Conservation (phyloP, 768 basidiomycete species). For the Astraeus odoratus region DNA sequence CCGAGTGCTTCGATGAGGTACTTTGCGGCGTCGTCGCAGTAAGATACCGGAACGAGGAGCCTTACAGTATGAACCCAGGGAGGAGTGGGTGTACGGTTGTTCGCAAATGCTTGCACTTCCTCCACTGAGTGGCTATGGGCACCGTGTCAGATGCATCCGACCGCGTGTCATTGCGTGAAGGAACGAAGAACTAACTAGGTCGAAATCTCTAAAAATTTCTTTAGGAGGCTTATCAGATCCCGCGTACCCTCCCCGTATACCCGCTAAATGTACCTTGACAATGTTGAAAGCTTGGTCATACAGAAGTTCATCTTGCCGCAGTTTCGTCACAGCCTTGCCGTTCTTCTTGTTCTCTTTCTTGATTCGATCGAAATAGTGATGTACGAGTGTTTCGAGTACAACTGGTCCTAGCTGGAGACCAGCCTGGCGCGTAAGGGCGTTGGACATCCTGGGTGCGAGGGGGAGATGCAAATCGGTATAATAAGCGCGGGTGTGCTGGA, state of each 20-base stretch:
- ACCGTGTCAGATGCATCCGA: neutral
- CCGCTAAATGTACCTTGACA: constrained; percentile 47
- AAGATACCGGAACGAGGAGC: constrained; percentile 64
- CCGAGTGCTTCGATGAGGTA: constrained; percentile 74
- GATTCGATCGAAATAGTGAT: constrained; percentile 73
- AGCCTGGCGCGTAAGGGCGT: constrained; percentile 54
- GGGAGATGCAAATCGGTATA: neutral
- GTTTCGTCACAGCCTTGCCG: constrained; percentile 36
- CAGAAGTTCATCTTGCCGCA: constrained; percentile 68
- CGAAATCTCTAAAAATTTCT: constrained; percentile 74
- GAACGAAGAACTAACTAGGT: constrained; percentile 44
- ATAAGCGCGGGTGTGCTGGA: neutral
- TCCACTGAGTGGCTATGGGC: constrained; percentile 69
- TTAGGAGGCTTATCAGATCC: neutral
- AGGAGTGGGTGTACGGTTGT: constrained; percentile 76
- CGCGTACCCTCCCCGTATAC: neutral
- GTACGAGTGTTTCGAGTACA: constrained; percentile 70
- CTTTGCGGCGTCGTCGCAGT: constrained; percentile 68
- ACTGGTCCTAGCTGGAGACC: constrained; percentile 65
- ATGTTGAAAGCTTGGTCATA: constrained; percentile 78
- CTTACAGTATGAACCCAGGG: constrained; percentile 76
- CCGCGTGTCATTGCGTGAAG: neutral
- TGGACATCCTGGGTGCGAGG: constrained; percentile 36
- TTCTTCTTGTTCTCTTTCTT: constrained; percentile 35
- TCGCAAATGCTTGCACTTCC: constrained; percentile 72